These are phyloP conservation scores for Acer saccharum DNA, from an alignment of 345 rosid genomes.

Conservation along the genomic window DNA sequence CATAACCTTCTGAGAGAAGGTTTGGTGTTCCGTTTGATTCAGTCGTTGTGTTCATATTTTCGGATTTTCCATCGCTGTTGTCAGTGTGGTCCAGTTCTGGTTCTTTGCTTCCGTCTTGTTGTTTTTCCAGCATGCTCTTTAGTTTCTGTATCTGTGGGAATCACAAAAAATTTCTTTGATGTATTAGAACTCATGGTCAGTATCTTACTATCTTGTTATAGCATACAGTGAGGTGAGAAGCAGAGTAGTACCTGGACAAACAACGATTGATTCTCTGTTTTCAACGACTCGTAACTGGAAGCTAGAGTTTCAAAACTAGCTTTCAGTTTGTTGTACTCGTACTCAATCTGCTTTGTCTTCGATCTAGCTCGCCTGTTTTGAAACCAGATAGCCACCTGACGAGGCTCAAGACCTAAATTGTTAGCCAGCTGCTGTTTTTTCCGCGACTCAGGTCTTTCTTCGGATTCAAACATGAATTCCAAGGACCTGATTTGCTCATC, in stretches of 20 bases:
- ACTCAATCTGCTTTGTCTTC: constrained; percentile 45
- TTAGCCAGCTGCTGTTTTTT: constrained; percentile 35
- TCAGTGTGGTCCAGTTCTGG: not conserved
- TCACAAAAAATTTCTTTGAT: not conserved
- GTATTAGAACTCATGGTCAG: not conserved
- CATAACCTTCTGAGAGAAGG: constrained; percentile 9
- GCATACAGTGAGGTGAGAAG: not conserved
- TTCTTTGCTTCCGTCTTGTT: not conserved
- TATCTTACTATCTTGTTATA: not conserved
- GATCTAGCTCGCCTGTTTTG: constrained; percentile 49
- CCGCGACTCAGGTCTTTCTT: constrained; percentile 25
- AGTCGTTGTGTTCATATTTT: not conserved
- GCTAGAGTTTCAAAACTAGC: constrained; percentile 23
- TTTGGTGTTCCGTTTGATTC: constrained; percentile 6
- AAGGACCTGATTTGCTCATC: constrained; percentile 30
- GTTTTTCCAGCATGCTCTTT: constrained; percentile 16
- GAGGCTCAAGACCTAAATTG: constrained; percentile 43
- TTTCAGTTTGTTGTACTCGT: constrained; percentile 33
- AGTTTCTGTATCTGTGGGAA: constrained; percentile 32
- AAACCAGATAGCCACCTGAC: constrained; percentile 52
- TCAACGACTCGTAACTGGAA: constrained; percentile 32
- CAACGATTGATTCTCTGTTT: constrained; percentile 32
- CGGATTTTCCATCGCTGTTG: constrained; percentile 13
- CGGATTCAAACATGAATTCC: constrained; percentile 31
- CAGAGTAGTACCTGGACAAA: constrained; percentile 27